phyloP scores from a whole-genome alignment of 345 rosid genomes.

The Hibiscus syriacus region DNA sequence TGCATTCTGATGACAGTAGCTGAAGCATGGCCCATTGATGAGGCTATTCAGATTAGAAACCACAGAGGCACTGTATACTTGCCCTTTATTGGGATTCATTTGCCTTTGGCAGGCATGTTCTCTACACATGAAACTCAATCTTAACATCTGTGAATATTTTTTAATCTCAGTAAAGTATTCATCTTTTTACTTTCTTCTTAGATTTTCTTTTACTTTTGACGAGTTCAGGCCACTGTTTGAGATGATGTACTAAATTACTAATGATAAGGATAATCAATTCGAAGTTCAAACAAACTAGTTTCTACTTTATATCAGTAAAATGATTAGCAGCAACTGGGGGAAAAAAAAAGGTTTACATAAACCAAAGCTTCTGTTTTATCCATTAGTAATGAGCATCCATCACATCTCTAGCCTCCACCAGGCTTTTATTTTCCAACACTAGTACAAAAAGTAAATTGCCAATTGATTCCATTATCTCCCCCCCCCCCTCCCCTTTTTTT shows the following conservation, averaged over 20 bases:
- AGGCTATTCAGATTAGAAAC: not conserved
- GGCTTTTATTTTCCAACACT: too few relatives aligned
- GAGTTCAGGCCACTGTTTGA: not conserved
- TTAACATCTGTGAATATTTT: too few relatives aligned
- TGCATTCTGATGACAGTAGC: not conserved
- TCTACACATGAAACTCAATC: not conserved
- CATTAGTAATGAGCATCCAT: too few relatives aligned
- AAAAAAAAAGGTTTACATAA: slow-evolving; percentile 4
- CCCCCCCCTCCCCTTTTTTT: not conserved
- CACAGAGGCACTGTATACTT: not conserved
- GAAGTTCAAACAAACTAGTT: not conserved
- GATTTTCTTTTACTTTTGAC: not conserved
- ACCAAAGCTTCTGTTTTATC: not conserved
- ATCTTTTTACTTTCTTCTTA: not conserved
- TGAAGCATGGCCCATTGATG: not conserved
- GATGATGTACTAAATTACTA: not conserved
- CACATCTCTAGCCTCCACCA: too few relatives aligned
- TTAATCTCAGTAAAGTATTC: not conserved
- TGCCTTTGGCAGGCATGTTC: not conserved
- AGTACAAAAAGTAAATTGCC: too few relatives aligned
- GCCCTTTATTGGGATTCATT: not conserved
- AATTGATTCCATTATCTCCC: not conserved
- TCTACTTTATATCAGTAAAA: slow-evolving; percentile 4
- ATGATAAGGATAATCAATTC: not conserved
- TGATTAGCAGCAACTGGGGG: not conserved